Evolutionary conservation across 1,284 basidiomycete genomes (phyloP), one percentile per base, ranked within the genome.

Genomic region (Leccinum subrobustum): DNA sequence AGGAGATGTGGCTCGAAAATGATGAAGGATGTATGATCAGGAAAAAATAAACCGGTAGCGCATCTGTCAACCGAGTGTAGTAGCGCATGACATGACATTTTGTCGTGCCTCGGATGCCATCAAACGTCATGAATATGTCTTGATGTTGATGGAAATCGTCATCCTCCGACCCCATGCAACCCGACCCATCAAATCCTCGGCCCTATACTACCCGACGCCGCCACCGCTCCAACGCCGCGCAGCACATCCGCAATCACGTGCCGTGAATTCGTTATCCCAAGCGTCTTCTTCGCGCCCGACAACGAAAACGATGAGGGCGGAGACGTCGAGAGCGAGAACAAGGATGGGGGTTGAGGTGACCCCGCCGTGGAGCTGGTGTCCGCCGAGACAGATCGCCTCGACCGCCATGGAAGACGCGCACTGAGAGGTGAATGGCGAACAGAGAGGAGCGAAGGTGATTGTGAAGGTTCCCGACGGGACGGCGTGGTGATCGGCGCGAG

Each of bases 211-310:
- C 55, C 37, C 3, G 62, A 37, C 37, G 71, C 67, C 6, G 71
- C 67, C 6, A 74, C 63, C 31, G 65, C 51, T 11, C 70, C 65
- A 1, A 75, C 71, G 0, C 71, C 70, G 16, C 71, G 73, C 3
- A 72, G 18, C 25, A 75, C 57, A n/a, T 71, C 68, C 2, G 63
- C 54, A n/a, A 72, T 57, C n/a, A 74, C 44, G 31, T 69, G 63
- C 23, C 63, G 62, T 6, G 72, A 53, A 12, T 35, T 58, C 35
- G 64, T 54, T 2, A 63, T 54, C 3, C 62, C 57, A 44, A 68
- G 60, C 3, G 67, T 53, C 23, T 52, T 67, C 44, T 60, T 72
- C 25, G 53, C 14, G 9, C 52, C 56, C 5, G 52, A 20, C 0
- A 60, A 54, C 2, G 56, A 25, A 23, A 65, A 51, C 11, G 57